These are phyloP conservation scores for Suhomyces maxii DNA, from an alignment of 1,139 yeast species.

Conservation along the genomic window DNA sequence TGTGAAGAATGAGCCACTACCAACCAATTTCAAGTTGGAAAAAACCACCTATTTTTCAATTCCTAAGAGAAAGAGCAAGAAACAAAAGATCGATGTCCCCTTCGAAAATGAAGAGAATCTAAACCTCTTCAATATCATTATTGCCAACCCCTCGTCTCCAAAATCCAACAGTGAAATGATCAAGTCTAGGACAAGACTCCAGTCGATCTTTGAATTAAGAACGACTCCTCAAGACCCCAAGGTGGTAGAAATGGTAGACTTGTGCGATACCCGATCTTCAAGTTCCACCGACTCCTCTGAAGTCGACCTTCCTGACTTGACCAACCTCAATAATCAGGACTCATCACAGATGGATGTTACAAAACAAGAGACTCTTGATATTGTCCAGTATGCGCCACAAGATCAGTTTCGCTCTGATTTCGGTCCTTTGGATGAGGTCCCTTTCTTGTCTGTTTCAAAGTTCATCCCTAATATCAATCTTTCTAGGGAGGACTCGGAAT, in stretches of 20 bases:
- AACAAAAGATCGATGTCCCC: not conserved
- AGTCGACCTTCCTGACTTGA: not conserved
- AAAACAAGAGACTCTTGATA: too few species aligned
- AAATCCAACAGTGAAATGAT: constrained; percentile 6
- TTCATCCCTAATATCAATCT: constrained; percentile 11
- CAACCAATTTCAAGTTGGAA: constrained; percentile 25
- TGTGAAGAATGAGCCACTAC: constrained; percentile 28
- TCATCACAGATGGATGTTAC: too few species aligned
- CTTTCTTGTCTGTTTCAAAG: constrained; percentile 9
- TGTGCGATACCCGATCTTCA: constrained; percentile 6
- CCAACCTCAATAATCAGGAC: too few species aligned
- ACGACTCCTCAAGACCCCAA: not conserved
- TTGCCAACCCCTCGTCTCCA: constrained; percentile 9
- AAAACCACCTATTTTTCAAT: constrained; percentile 14
- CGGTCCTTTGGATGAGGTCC: constrained; percentile 2
- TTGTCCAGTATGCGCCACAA: not conserved
- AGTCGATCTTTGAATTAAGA: constrained; percentile 4
- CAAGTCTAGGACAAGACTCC: constrained; percentile 1
- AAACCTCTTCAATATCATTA: constrained; percentile 14
- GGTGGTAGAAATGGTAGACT: constrained; percentile 5
- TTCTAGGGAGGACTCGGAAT: constrained; percentile 13
- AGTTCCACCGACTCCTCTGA: constrained; percentile 14
- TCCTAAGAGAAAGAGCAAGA: constrained; percentile 3
- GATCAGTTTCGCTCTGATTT: not conserved
- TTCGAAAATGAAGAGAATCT: constrained; percentile 1